Percentiles rank a stretch among this genome's conserved stretches.
Conservation (phyloP, 768 basidiomycete genomes). For the Mycena sanguinolenta region DNA sequence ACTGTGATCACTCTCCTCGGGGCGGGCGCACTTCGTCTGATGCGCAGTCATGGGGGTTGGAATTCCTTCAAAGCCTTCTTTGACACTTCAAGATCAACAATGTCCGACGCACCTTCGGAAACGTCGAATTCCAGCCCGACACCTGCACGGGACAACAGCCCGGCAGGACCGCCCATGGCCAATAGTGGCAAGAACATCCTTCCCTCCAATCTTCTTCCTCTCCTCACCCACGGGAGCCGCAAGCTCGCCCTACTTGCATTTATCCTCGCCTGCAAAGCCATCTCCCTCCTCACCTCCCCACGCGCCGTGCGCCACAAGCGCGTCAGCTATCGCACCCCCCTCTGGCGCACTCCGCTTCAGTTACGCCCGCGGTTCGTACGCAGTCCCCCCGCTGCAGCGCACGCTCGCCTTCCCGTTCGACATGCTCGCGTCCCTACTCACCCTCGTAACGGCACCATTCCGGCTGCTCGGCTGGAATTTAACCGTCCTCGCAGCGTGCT, state of each 20-base stretch:
- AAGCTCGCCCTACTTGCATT: no score
- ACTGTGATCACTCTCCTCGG: constrained; percentile 3
- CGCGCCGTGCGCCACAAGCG: no score
- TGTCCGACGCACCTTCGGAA: not conserved
- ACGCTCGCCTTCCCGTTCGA: no score
- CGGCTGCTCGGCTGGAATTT: constrained; percentile 14
- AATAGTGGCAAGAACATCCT: not conserved
- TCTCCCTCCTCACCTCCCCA: no score
- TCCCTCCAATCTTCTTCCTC: not conserved
- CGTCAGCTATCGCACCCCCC: no score
- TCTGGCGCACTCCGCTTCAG: no score
- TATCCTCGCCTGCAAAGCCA: no score
- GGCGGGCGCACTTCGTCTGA: not conserved
- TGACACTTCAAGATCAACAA: not conserved
- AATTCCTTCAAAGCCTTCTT: not conserved
- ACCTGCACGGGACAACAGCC: not conserved
- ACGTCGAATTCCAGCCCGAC: not conserved
- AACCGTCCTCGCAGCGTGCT: not conserved
- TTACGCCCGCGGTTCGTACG: no score
- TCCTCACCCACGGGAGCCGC: no score
- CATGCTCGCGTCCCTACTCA: not conserved
- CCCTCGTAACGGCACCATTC: not conserved
- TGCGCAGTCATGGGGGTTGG: not conserved
- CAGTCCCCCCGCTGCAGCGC: not conserved
- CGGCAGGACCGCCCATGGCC: not conserved